phyloP scores from a whole-genome alignment of 345 rosid genomes.

The Limnanthes douglasii region DNA sequence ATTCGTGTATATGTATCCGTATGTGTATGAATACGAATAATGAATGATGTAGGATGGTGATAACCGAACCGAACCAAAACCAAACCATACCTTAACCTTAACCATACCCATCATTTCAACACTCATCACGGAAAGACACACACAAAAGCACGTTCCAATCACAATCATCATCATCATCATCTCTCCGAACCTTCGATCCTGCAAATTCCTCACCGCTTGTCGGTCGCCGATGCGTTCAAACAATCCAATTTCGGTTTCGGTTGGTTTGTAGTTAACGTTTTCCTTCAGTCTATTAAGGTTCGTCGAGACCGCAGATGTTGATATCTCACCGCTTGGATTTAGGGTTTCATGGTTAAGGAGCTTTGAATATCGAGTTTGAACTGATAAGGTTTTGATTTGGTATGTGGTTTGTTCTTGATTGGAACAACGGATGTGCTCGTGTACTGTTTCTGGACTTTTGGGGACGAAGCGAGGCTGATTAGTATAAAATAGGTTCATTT shows the following conservation, averaged over 20 bases:
- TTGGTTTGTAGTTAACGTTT: slow-evolving; percentile 8
- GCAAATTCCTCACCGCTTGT: neutral
- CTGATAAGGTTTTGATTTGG: slow-evolving; percentile 11
- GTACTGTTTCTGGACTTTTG: slow-evolving; percentile 54
- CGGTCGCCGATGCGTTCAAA: neutral
- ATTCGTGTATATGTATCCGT: no score
- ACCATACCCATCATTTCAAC: slow-evolving; percentile 9
- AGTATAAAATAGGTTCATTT: slow-evolving; percentile 12
- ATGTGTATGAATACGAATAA: no score
- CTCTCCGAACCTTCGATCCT: slow-evolving; percentile 2
- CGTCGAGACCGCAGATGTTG: no score
- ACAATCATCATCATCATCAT: slow-evolving; percentile 18
- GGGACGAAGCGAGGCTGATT: slow-evolving; percentile 58
- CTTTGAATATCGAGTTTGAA: slow-evolving; percentile 1
- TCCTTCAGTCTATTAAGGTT: no score
- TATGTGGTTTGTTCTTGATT: slow-evolving; percentile 50
- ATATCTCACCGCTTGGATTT: no score
- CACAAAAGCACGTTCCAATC: slow-evolving; percentile 19
- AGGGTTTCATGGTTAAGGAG: slow-evolving; percentile 4
- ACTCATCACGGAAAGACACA: slow-evolving; percentile 10
- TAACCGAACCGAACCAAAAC: slow-evolving; percentile 20
- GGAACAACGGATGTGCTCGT: slow-evolving; percentile 49
- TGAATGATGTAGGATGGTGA: slow-evolving; percentile 1
- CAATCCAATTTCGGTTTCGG: no score
- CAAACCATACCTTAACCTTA: slow-evolving; percentile 20